phyloP scores from a whole-genome alignment of 2,329 filamentous ascomycete genomes.

The Aspergillus candidus region DNA sequence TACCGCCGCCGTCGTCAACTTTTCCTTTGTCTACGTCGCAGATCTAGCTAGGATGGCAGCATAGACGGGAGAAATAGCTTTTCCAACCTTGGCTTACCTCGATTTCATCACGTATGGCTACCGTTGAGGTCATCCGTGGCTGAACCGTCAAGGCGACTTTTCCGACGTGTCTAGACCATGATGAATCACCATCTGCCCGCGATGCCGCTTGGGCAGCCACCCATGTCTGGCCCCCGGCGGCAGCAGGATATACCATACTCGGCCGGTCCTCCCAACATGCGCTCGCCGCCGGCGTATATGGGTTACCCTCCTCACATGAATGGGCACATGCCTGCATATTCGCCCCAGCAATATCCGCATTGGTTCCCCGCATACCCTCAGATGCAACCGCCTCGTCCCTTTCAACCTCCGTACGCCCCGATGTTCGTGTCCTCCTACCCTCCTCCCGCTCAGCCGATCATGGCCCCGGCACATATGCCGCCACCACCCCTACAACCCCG shows the following conservation, averaged over 20 bases:
- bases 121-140: constrained; percentile 36
- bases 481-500: constrained; percentile 32
- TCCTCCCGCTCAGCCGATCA: constrained; percentile 33
- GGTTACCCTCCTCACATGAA: constrained; percentile 52
- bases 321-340: constrained; percentile 42
- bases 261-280: constrained; percentile 45
- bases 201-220: constrained; percentile 45
- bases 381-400: constrained; percentile 36
- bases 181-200: constrained; percentile 42
- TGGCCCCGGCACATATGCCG: constrained; percentile 33
- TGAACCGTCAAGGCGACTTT: constrained; percentile 31
- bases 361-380: constrained; percentile 42
- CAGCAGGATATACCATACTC: constrained; percentile 43
- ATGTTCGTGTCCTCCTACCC: constrained; percentile 42
- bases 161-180: constrained; percentile 29
- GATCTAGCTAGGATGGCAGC: constrained; percentile 30
- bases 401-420: constrained; percentile 37
- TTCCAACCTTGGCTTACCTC: constrained; percentile 14
- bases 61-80: constrained; percentile 22
- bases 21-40: constrained; percentile 2
- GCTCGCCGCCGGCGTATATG: constrained; percentile 56
- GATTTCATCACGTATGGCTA: constrained; percentile 33
- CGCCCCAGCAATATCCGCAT: constrained; percentile 41
- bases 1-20: neutral
- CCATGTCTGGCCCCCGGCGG: constrained; percentile 44